Percentiles rank a stretch among this genome's conserved stretches.
Evolutionary conservation across 2,329 filamentous ascomycete species (phyloP).

Genomic region (Venturia asperata): DNA sequence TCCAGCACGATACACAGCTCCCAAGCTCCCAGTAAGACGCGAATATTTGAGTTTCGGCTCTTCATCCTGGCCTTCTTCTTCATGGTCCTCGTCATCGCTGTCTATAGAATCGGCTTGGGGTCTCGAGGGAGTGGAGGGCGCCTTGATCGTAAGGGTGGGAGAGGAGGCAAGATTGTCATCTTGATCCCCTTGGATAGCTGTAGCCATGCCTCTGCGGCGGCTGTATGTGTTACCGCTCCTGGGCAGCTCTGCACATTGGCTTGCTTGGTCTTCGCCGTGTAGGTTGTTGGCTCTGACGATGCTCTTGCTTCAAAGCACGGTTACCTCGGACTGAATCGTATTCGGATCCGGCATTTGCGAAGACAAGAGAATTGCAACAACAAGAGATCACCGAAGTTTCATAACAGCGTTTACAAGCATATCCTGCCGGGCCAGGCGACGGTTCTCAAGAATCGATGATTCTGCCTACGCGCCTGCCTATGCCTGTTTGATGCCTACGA

Average conservation of each 20-base stretch:
- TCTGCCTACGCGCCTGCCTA: conserved; percentile 4
- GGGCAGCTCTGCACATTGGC: conserved; percentile 12
- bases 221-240: conserved; percentile 14
- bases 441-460: not conserved
- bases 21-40: conserved; percentile 72
- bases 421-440: not conserved
- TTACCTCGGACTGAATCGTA: not conserved
- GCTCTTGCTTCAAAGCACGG: not conserved
- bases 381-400: not conserved
- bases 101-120: conserved; percentile 4
- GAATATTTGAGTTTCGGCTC: conserved; percentile 93
- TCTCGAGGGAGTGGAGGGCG: not conserved
- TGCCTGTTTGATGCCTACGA: not conserved
- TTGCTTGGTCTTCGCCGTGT: not conserved
- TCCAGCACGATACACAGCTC: conserved; percentile 80
- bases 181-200: conserved; percentile 5
- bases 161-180: not conserved
- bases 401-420: too few species aligned
- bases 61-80: conserved; percentile 80
- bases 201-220: conserved; percentile 15
- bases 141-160: conserved; percentile 1
- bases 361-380: not conserved
- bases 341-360: not conserved
- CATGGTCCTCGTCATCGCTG: conserved; percentile 40
- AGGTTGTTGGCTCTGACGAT: not conserved